phyloP scores from a whole-genome alignment of 306 rosid species.

The Trichosanthes cucumerina region DNA sequence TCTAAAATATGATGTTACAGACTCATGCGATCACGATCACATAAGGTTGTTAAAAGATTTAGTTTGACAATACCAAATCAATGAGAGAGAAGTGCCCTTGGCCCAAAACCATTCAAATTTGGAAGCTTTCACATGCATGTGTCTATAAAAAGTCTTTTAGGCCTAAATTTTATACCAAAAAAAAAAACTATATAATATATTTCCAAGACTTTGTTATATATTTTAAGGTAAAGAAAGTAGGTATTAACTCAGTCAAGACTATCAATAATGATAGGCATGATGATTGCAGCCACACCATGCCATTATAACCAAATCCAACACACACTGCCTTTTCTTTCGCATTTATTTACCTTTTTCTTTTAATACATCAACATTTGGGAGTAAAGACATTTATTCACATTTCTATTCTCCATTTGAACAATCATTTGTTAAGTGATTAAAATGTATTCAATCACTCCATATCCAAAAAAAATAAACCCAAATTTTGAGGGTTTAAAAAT shows the following conservation, averaged over 20 bases:
- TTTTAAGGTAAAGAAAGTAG: not conserved
- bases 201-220: not conserved
- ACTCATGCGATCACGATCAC: too few species aligned
- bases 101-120: not conserved
- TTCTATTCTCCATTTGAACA: not conserved
- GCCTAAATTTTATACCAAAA: not conserved
- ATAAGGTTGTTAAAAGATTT: too few species aligned
- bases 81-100: not conserved
- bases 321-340: not conserved
- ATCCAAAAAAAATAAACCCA: not conserved
- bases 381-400: not conserved
- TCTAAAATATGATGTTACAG: too few species aligned
- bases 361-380: too few species aligned
- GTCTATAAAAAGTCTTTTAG: not conserved
- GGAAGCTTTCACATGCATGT: constrained; percentile 3
- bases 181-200: not conserved
- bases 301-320: constrained; percentile 3
- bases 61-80: not conserved
- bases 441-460: not conserved
- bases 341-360: not conserved
- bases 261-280: constrained; percentile 1
- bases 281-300: constrained; percentile 6
- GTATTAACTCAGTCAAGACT: not conserved
- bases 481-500: not conserved
- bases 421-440: not conserved